Evolutionary conservation across 2,329 filamentous ascomycete species (phyloP), one percentile per base, ranked within the genome.

Genomic region (Aspergillus sp.): DNA sequence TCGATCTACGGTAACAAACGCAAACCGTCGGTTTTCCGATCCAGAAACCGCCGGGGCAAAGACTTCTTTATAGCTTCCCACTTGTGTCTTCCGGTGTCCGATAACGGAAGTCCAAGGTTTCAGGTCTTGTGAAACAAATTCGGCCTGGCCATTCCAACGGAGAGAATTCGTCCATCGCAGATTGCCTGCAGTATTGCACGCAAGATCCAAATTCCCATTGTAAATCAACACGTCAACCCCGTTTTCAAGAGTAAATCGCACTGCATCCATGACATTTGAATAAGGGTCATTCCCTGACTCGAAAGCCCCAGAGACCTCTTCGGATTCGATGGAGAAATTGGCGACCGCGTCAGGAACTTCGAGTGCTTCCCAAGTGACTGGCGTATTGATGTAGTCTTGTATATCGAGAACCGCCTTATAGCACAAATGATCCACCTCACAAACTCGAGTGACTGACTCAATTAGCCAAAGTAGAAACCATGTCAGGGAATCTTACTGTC

Each of bases 171-270:
- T 47, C 57, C 54, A 59, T 1, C 51, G 48, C 2, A 57, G 42
- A 27, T 47, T 54, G 7, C 56, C 57, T 5, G 57, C 57, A 2
- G 56, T 59, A 13, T 60, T 60, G 27, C 57, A 60, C 3, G 56
- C 57, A 7, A 59, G 36, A 26, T 59, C 57, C 0, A 59, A 43
- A 9, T 59, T 59, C 0, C 56, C 56, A 27, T 59, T 56, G 29
- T 58, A 60, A 1, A 50, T 49, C 7, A 60, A 40, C 28, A 50
- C 56, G 39, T 59, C 34, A 1, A 52, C 48, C 7, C 44, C 40
- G 13, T 51, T 47, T 6, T 44, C 28, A 7, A 59, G 48, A 2
- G 49, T 13, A 10, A 50, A 48, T 1, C 36, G 36, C 8, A 59
- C 49, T 4, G 32, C 37, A 4, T 57, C 49, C 1, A 50, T 41